Evolutionary conservation across 352 stramenopile species (phyloP), one percentile per base, ranked within the genome.

Genomic region (Globisporangium recalcitrans): DNA sequence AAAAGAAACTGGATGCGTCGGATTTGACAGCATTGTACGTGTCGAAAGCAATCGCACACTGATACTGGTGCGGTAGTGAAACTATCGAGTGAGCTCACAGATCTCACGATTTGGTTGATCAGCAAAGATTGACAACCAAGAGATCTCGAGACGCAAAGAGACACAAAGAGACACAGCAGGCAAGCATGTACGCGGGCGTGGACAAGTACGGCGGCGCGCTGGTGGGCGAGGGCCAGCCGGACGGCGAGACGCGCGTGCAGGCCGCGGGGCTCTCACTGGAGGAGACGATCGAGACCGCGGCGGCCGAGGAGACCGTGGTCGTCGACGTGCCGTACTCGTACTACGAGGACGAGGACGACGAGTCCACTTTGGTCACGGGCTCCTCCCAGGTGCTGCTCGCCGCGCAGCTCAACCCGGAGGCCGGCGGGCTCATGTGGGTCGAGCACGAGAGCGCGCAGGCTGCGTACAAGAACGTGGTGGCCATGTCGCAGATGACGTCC

Each of bases 401-500:
- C n/a, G 78, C 83, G 53, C 83, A 90, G 59, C 71, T 93, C 48
- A 93, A 93, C 58, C 81, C 83, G 0, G 79, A 85, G 54, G 71
- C 73, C 24, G 81, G 83, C 26, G 81, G 83, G 0, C 77, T 93
- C 66, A 93, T 93, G 83, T 93, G 83, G 83, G 73, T 91, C 34
- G 77, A 93, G 58, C 78, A 90, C 32, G 73, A 74, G 13, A 78
- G 79, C 40, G 61, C 75, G 1, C 68, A 78, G n/a, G 70, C 80
- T 40, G 76, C 73, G 32, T 91, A 91, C 71, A 87, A 88, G 71
- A 91, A 91, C 51, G 83, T 89, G 22, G 74, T 95, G 34, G 77
- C 80, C 36, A 95, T 92, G 83, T 91, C 79, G 7, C 86, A 95
- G 59, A 95, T 95, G 86, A 91, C 82, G 9, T 93, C 86, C 46